Base-by-base conservation (phyloP, 1,284 basidiomycete species). In the Ganoderma leucocontextum region DNA sequence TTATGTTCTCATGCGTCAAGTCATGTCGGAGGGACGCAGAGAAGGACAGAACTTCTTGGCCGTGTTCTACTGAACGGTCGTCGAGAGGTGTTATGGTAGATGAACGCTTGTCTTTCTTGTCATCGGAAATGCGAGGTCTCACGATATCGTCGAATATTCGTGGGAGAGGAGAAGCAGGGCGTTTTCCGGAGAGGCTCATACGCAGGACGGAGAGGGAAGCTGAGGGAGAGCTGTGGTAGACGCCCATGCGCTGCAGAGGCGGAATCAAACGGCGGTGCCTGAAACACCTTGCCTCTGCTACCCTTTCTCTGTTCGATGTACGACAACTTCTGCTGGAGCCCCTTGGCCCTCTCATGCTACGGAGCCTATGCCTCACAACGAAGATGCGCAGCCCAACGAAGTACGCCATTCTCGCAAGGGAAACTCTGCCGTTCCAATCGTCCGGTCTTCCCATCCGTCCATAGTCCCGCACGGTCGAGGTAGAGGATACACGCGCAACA, bases 301-400 rank as follows among this genome's bases (percentile, higher is more conserved):
- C 33, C 35, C 12, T 25, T 55, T 39, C 35, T 60, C 39, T 25
- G n/a, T 60, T 60, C 58, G 58, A 60, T 41, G 58, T 41, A 25
- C 58, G 38, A 41, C 36, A 60, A 3, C 39, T 39, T 17, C 39
- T 36, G n/a, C 57, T 19, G 36, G 57, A 59, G 35, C 13, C n/a
- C 38, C 17, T 38, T 9, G 8, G 13, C 39, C 64, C 15, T 42
- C 39, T 33, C 47, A 33, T 47, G 47, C 15, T 35, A 22, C 58
- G 49, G 59, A 59, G n/a, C 29, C 22, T 29, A 73, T 75, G 72
- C 42, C 70, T 42, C 58, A 70, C 76, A 76, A 63, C 67, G 84
- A 85, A 73, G 83, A 85, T 72, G 69, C 72, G 1, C 84, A 85
- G 62, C 82, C 82, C n/a, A 85, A 84, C 69, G 82, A 84, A 71